Percentiles rank a stretch among this genome's conserved stretches.
phyloP scores from a whole-genome alignment of 306 rosid species.

The Glycine latifolia region DNA sequence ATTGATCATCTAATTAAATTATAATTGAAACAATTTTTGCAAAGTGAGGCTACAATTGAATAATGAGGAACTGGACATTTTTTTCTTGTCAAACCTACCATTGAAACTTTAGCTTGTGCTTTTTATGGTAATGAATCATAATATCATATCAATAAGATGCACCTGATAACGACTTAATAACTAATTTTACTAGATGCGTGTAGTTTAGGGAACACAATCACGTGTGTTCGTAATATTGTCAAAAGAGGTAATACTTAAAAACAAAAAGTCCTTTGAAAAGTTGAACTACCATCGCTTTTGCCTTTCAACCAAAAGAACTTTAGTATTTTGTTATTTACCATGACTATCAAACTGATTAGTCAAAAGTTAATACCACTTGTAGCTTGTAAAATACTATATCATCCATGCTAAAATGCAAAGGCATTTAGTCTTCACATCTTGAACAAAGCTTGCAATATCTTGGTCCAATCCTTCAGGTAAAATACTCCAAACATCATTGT shows the following conservation, averaged over 20 bases:
- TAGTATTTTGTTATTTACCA: not conserved
- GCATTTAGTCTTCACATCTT: not conserved
- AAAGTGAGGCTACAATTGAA: not conserved
- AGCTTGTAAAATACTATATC: not conserved
- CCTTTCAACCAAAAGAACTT: conserved; percentile 11
- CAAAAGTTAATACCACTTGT: not conserved
- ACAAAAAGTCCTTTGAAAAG: not conserved
- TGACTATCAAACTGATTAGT: not conserved
- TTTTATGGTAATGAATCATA: not conserved
- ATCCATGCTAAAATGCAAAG: not conserved
- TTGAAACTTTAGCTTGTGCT: conserved; percentile 6
- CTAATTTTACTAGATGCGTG: conserved; percentile 13
- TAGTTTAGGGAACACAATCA: conserved; percentile 31
- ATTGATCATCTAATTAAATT: not conserved
- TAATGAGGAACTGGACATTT: not conserved
- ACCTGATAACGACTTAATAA: conserved; percentile 27
- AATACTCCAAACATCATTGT: not conserved
- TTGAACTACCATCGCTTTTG: conserved; percentile 17
- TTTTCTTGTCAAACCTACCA: not conserved
- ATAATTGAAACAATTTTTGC: not conserved
- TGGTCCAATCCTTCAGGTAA: not conserved
- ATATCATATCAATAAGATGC: not conserved
- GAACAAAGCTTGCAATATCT: conserved; percentile 15
- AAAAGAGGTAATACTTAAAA: not conserved
- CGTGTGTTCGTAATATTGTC: conserved; percentile 2